A percentile compares a stretch with the other conserved stretches of the same genome.
Evolutionary conservation across 2,329 filamentous ascomycete species (phyloP).

Genomic region (Stagonosporopsis tanaceti): DNA sequence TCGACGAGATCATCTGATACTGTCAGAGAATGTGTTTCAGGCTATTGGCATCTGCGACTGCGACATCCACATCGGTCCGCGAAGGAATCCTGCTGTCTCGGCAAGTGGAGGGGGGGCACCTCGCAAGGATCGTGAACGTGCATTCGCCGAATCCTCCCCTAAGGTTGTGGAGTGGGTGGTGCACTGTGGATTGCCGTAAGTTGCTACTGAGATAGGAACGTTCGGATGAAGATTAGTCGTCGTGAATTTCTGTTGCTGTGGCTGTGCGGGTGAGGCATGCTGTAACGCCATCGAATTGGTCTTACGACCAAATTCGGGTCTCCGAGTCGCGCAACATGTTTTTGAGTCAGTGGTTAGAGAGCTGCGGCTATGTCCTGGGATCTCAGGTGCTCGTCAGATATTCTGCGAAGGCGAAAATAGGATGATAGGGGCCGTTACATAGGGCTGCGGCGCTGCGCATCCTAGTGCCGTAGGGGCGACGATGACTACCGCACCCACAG

Average conservation of each 20-base stretch:
- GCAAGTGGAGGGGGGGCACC: conserved; percentile 8
- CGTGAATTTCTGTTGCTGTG: not conserved
- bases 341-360: not conserved
- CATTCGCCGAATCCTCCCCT: conserved; percentile 14
- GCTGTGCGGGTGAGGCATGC: not conserved
- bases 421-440: not conserved
- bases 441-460: conserved; percentile 17
- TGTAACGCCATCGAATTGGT: not conserved
- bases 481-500: conserved; percentile 6
- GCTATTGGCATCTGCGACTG: conserved; percentile 19
- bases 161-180: not conserved
- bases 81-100: conserved; percentile 3
- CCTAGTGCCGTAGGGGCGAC: conserved; percentile 2
- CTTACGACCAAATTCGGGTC: not conserved
- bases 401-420: not conserved
- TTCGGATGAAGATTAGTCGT: not conserved
- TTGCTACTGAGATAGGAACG: not conserved
- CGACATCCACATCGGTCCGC: conserved; percentile 9
- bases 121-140: conserved; percentile 1
- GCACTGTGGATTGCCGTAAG: not conserved
- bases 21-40: conserved; percentile 13
- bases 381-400: not conserved
- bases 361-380: not conserved
- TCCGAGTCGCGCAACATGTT: not conserved
- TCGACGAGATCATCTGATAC: conserved; percentile 6